phyloP scores from a whole-genome alignment of 352 stramenopile genomes.

The Globisporangium paroecandrum region DNA sequence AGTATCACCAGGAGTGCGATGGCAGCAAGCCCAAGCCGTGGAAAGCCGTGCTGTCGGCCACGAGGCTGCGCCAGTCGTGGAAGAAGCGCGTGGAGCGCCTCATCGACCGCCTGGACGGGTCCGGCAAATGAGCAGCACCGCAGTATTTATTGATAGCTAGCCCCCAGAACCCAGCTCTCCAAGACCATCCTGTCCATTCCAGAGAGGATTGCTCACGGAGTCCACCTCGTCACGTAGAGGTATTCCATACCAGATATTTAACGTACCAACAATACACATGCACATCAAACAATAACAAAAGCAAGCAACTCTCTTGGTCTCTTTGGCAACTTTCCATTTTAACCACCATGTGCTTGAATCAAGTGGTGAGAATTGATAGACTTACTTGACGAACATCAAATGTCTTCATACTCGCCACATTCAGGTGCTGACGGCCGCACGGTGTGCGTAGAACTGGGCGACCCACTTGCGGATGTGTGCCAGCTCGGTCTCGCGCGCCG shows the following conservation, averaged over 20 bases:
- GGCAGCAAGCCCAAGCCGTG: conserved; percentile 29
- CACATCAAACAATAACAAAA: background rate
- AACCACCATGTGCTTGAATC: background rate
- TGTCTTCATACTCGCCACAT: background rate
- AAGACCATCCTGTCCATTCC: background rate
- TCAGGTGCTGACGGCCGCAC: conserved; percentile 12
- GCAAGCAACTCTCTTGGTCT: background rate
- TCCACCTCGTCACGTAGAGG: background rate
- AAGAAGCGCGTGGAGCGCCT: conserved; percentile 54
- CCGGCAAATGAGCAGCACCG: conserved; percentile 13
- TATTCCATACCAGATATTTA: conserved; percentile 2
- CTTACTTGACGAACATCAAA: background rate
- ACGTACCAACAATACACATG: conserved; percentile 5
- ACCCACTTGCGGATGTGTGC: conserved; percentile 84
- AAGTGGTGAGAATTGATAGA: background rate
- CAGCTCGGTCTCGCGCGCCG: conserved; percentile 70
- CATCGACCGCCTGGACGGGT: conserved; percentile 51
- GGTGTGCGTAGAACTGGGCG: conserved; percentile 43
- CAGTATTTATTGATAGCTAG: conserved; percentile 8
- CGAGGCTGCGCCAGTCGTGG: conserved; percentile 36
- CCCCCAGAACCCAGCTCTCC: background rate
- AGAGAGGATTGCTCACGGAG: no score
- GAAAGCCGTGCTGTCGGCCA: conserved; percentile 40
- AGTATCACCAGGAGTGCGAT: conserved; percentile 55
- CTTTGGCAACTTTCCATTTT: background rate